A percentile compares a stretch with the other conserved stretches of the same genome.
Evolutionary conservation across 306 rosid genomes (phyloP).

Genomic region (Cucurbita argyrosperma): DNA sequence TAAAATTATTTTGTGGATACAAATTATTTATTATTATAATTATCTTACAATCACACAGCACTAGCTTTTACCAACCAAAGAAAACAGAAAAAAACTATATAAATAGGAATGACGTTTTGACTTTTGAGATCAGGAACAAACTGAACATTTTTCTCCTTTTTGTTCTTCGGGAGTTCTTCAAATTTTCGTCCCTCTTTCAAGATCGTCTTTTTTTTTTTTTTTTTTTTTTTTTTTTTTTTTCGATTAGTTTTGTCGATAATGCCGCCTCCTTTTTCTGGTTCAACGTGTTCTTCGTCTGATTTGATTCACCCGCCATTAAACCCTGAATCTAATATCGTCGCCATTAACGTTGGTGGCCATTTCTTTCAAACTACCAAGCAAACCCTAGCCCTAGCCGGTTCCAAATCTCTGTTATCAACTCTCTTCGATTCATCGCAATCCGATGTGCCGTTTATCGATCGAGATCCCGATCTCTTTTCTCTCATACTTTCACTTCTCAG

Average conservation of each 20-base stretch:
- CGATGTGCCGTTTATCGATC: slow-evolving; percentile 56
- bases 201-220: no score
- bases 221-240: no score
- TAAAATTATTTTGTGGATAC: no score
- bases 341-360: slow-evolving; percentile 81
- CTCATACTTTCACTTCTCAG: slow-evolving; percentile 77
- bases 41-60: no score
- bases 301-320: neutral
- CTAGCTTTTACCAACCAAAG: neutral
- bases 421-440: slow-evolving; percentile 17
- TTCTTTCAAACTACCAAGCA: slow-evolving; percentile 83
- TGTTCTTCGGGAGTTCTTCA: neutral
- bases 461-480: slow-evolving; percentile 83
- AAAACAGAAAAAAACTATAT: neutral
- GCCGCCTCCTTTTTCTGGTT: neutral
- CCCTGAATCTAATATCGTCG: slow-evolving; percentile 22
- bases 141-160: neutral
- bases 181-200: neutral
- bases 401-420: slow-evolving; percentile 37
- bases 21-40: no score
- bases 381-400: slow-evolving; percentile 52
- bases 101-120: neutral
- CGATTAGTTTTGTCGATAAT: neutral
- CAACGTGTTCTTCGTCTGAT: neutral
- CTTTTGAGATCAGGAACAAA: no score